Evolutionary conservation across 371 early-diverging fungal genomes (phyloP), one percentile per base, ranked within the genome.

Genomic region (Rhizopus microsporus): DNA sequence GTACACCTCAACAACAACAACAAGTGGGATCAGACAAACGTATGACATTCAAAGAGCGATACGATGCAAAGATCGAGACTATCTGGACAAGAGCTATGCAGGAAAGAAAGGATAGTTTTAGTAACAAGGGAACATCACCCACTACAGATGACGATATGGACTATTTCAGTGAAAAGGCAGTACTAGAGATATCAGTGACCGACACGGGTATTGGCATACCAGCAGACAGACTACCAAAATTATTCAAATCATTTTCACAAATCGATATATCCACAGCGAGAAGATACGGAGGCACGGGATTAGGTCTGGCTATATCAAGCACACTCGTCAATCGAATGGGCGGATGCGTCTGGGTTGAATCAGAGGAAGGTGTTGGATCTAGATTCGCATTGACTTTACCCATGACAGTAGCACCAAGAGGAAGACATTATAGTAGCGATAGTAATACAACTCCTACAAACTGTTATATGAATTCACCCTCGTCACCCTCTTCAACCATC

Each of bases 181-280:
- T 83, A 31, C 52, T 83, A 35, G 84, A 83, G 46, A 77, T 81
- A 59, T 78, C 80, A 6, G 84, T 83, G 0, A 80, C 80, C 0
- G 84, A 83, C 46, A 83, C 82, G 2, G 84, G 84, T 4, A 81
- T 83, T 34, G 84, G 84, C 6, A 83, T 83, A 38, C 84, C 84
- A 29, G 75, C 82, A 52, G 80, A 83, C 59, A 72, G 82, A 32
- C 65, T 83, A 45, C 81, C 82, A 8, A 75, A 76, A 57, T 59
- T 83, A 15, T 83, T 83, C 54, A 80, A 75, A 31, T 83, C 84
- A 7, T 83, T 83, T 51, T 81, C 84, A 0, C 84, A 83, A 56
- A 80, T 83, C 29, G 84, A 83, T 44, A 81, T 81, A 40, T 83
- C 84, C 13, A 79, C 82, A 4, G 82, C 80, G 37, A 71, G 80